phyloP scores from a whole-genome alignment of 257 asterid species.

The Solanum raphanifolium region DNA sequence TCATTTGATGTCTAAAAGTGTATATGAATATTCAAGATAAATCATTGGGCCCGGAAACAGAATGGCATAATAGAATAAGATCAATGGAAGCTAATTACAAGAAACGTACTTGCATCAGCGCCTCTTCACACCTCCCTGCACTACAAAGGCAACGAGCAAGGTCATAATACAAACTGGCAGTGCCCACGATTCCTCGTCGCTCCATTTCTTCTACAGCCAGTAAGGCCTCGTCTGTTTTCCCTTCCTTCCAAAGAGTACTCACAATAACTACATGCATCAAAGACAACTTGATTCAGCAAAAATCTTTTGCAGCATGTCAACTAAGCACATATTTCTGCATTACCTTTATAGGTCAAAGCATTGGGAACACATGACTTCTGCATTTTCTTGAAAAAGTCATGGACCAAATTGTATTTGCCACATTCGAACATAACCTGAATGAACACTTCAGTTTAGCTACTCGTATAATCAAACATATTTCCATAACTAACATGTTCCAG shows the following conservation, averaged over 20 bases:
- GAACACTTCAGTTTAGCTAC: not conserved
- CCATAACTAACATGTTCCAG: not conserved
- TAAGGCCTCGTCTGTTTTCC: slow-evolving; percentile 62
- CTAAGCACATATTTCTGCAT: not conserved
- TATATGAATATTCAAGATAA: not conserved
- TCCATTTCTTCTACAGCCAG: slow-evolving; percentile 83
- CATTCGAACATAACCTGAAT: slow-evolving; percentile 87
- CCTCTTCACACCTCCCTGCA: slow-evolving; percentile 84
- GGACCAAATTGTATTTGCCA: slow-evolving; percentile 76
- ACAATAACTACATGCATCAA: slow-evolving; percentile 53
- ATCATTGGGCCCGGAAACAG: not conserved
- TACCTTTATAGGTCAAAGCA: slow-evolving; percentile 88
- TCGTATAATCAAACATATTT: not conserved
- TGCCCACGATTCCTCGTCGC: slow-evolving; percentile 83
- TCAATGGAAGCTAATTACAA: not conserved
- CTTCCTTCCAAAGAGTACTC: slow-evolving; percentile 80
- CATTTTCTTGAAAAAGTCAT: slow-evolving; percentile 81
- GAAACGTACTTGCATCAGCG: slow-evolving; percentile 56
- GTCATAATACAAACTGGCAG: slow-evolving; percentile 81
- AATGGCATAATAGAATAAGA: not conserved
- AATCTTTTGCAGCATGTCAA: slow-evolving; percentile 4
- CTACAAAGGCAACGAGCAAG: slow-evolving; percentile 95
- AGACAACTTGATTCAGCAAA: not conserved
- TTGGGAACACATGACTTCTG: slow-evolving; percentile 67
- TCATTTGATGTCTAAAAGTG: not conserved